Evolutionary conservation across 495 filamentous ascomycete genomes (phyloP).

Genomic region (Penicillium cataractarum): DNA sequence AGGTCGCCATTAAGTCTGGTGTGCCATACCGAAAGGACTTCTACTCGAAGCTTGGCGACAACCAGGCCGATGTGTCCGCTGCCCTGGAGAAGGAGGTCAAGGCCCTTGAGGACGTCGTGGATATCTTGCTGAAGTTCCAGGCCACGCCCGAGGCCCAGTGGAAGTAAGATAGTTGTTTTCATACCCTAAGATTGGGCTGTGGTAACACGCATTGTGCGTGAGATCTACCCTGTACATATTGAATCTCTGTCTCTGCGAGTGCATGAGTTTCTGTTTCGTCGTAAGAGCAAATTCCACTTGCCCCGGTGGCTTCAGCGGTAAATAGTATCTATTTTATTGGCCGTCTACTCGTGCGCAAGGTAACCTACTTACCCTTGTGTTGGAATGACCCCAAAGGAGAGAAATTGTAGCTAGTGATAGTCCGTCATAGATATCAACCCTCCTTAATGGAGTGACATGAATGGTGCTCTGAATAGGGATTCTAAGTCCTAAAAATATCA

Average conservation of each 20-base stretch:
- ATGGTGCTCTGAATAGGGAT: not conserved
- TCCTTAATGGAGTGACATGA: no score
- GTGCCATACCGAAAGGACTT: slow-evolving; percentile 92
- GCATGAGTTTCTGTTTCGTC: slow-evolving; percentile 18
- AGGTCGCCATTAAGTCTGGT: slow-evolving; percentile 87
- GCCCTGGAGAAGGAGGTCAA: slow-evolving; percentile 70
- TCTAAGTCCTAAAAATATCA: not conserved
- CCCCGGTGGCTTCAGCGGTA: not conserved
- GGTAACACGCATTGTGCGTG: not conserved
- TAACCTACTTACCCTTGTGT: no score
- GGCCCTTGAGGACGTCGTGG: slow-evolving; percentile 73
- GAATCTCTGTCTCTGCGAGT: slow-evolving; percentile 24
- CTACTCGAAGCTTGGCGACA: slow-evolving; percentile 78
- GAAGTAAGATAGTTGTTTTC: slow-evolving; percentile 25
- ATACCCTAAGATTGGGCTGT: not conserved
- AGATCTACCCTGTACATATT: slow-evolving; percentile 36
- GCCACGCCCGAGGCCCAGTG: slow-evolving; percentile 70
- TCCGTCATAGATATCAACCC: no score
- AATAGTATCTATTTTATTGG: not conserved
- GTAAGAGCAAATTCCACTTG: slow-evolving; percentile 1
- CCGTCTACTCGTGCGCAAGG: not conserved
- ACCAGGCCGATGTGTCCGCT: slow-evolving; percentile 57
- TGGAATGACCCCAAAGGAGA: no score
- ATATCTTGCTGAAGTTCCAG: slow-evolving; percentile 75
- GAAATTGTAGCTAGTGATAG: no score